Base-by-base conservation (phyloP, 768 basidiomycete genomes). In the Termitomyces bulborhizus region DNA sequence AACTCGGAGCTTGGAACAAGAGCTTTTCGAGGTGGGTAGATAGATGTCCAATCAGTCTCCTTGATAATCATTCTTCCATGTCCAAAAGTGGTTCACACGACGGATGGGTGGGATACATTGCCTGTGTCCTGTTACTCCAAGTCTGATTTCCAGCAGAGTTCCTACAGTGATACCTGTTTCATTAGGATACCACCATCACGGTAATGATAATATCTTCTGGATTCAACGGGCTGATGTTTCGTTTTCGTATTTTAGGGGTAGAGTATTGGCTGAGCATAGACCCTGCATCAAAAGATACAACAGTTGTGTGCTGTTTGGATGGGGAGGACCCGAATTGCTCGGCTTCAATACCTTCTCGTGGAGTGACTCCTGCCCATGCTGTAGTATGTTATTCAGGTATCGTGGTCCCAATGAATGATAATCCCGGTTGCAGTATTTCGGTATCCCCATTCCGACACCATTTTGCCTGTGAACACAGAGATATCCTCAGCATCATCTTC, bases 101-200 rank as follows among this genome's bases (percentile, higher is more conserved):
- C 76, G 46, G 81, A 80, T 53, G 78, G 77, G 78, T 76, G 59
- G 39, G 5, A 13, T 21, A 34, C 7, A 29, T 21, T 18, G 9
- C 46, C 37, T 3, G 45, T 37, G 21, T 48, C 6, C n/a, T 49
- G 11, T 44, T 11, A 26, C 18, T 31, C 24, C 26, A 29, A 12
- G 21, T 54, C 41, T 41, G 16, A 37, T 15, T 18, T 6, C 8
- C 6, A 4, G 1, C 54, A 81, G 81, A 5, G 79, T 81, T 9
- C 78, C 80, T 1, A 82, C 79, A 0, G 72, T 80, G 47, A 77
- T 82, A 31, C 76, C 80, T 0, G 73, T 59, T 3, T 61, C 60
- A 2, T 57, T 81, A 8, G 80, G 80, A 5, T 83, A 82, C 63
- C 74, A 73, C 52, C 81, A 83, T 54, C 80, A 82, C 55, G 80